phyloP scores from a whole-genome alignment of 2,329 filamentous ascomycete genomes.

The Colletotrichum sp. region DNA sequence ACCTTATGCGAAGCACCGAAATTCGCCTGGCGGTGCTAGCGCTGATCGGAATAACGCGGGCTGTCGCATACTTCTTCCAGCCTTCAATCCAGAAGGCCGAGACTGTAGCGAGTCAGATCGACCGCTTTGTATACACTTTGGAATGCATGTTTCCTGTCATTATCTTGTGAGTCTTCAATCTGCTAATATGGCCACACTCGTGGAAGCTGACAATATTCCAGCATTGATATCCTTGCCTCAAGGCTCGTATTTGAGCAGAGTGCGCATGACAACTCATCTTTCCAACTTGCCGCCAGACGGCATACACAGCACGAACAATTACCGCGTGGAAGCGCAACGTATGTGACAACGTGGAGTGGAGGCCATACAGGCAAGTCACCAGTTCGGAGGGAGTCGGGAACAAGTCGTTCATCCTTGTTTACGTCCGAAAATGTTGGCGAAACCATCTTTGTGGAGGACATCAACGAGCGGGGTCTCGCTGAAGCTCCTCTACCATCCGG shows the following conservation, averaged over 20 bases:
- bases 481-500: background rate
- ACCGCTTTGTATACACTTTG: slow-evolving; percentile 44
- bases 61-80: slow-evolving; percentile 45
- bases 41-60: slow-evolving; percentile 39
- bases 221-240: slow-evolving; percentile 34
- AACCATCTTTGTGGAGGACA: background rate
- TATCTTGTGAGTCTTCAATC: background rate
- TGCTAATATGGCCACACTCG: rapidly evolving
- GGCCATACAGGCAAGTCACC: background rate
- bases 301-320: background rate
- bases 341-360: background rate
- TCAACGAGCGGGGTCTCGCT: background rate
- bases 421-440: background rate
- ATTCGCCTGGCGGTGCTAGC: slow-evolving; percentile 41
- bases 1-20: slow-evolving; percentile 44
- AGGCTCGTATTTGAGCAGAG: slow-evolving; percentile 27
- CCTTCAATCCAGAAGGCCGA: slow-evolving; percentile 37
- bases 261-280: background rate
- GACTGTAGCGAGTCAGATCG: slow-evolving; percentile 38
- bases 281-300: background rate
- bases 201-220: background rate
- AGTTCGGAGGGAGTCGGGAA: background rate
- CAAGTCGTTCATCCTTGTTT: background rate
- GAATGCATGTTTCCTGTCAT: slow-evolving; percentile 46
- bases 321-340: background rate